Base-by-base conservation (phyloP, 495 filamentous ascomycete genomes). In the Schizothecium vesticola region DNA sequence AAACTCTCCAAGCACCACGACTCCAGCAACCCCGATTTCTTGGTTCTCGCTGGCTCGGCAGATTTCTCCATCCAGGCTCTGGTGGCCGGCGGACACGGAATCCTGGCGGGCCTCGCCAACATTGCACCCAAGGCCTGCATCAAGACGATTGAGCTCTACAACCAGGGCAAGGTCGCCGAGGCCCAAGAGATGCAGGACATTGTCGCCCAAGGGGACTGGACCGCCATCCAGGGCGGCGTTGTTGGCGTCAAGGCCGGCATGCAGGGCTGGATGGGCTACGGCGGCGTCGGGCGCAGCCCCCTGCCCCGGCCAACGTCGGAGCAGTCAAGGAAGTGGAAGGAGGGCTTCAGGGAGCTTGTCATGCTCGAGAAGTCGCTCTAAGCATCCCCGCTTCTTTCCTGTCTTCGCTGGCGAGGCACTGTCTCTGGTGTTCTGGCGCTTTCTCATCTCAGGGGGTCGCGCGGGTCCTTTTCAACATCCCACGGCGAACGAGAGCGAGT, bases 1-100 rank as follows among this genome's bases (percentile, higher is more conserved):
- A 82, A 87, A 61, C 83, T 94, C 58, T 79, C 92, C 10, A 81
- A 88, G 87, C 63, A 88, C 86, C 70, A 93, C 90, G 85, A 88
- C 82, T 70, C 90, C 79, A 11, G 77, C 64, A 69, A 74, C 26
- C 81, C 79, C 5, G 81, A 83, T 16, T 95, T 94, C 82, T 79
- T 94, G 66, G 91, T 90, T 65, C 87, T 96, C 71, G 93, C 91
- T 13, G 93, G 93, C n/a, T 94, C 91, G 11, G 90, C 90, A 68
- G 93, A 97, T 78, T 97, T 97, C 79, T 91, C 90, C 3, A 81
- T 97, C 31, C 93, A 93, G 81, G 91, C 92, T 0, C 80, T 97
- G 13, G 80, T 93, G 56, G 91, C 84, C n/a, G 93, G 93, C 57
- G 93, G 93, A 28, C 89, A 90, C 60, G 93, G 93, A 33, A 87